A percentile compares a stretch with the other conserved stretches of the same genome.
Conservation (phyloP, 805 yeast genomes). For the Phaffomyces antillensis region DNA sequence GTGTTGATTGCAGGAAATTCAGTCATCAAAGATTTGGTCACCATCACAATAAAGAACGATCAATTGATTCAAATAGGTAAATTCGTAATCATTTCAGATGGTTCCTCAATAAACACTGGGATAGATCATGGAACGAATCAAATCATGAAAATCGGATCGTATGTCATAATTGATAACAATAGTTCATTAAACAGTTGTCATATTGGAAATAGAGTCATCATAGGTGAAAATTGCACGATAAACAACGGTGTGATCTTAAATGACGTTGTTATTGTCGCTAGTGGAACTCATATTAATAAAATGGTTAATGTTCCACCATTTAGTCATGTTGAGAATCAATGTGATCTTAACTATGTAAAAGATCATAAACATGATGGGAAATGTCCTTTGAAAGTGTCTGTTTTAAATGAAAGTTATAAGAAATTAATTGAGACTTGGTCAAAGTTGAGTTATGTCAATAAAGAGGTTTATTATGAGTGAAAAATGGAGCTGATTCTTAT, state of each 20-base stretch:
- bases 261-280: slow-evolving; percentile 44
- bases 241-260: slow-evolving; percentile 33
- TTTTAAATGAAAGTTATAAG: slow-evolving; percentile 24
- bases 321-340: slow-evolving; percentile 28
- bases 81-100: slow-evolving; percentile 32
- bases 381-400: slow-evolving; percentile 6
- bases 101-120: too few relatives aligned
- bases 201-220: slow-evolving; percentile 42
- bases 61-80: slow-evolving; percentile 36
- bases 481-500: too few relatives aligned
- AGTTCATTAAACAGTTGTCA: slow-evolving; percentile 29
- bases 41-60: slow-evolving; percentile 13
- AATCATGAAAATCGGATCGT: slow-evolving; percentile 40
- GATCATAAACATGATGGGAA: background rate
- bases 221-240: slow-evolving; percentile 36
- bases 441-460: slow-evolving; percentile 16
- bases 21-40: slow-evolving; percentile 27
- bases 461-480: too few relatives aligned
- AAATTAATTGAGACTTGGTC: slow-evolving; percentile 20
- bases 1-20: slow-evolving; percentile 42
- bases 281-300: slow-evolving; percentile 35
- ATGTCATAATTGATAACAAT: slow-evolving; percentile 33
- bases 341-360: background rate
- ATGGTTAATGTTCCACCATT: slow-evolving; percentile 45
- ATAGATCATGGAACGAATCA: slow-evolving; percentile 10